These are phyloP conservation scores for Stylosanthes scabra DNA, from an alignment of 331 rosid species.

Conservation along the genomic window DNA sequence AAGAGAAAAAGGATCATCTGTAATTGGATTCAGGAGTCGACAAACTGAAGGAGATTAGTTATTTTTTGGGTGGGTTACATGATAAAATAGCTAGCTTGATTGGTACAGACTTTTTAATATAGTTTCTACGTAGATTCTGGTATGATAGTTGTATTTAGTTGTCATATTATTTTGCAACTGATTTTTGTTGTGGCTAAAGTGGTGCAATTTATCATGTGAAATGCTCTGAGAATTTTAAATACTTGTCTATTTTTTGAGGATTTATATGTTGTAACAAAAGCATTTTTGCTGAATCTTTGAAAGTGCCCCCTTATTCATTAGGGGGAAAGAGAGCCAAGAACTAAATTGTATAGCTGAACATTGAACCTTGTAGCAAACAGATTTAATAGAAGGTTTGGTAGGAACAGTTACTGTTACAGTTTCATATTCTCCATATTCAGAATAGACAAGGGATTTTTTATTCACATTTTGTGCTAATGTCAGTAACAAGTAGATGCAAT, in stretches of 20 bases:
- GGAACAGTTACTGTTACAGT: not conserved
- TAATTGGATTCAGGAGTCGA: conserved; percentile 12
- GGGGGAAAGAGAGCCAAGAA: conserved; percentile 3
- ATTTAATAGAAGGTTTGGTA: conserved; percentile 12
- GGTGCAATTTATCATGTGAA: conserved; percentile 24
- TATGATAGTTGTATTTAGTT: conserved; percentile 37
- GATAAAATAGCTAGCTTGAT: conserved; percentile 34
- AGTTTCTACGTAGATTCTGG: conserved; percentile 9
- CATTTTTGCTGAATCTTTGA: conserved; percentile 12
- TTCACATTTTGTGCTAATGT: not conserved
- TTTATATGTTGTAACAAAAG: conserved; percentile 23
- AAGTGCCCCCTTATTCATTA: not conserved
- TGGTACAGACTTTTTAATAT: not conserved
- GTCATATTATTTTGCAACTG: conserved; percentile 20
- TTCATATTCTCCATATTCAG: conserved; percentile 11
- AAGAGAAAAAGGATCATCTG: conserved; percentile 17
- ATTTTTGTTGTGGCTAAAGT: conserved; percentile 22
- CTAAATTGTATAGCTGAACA: conserved; percentile 3
- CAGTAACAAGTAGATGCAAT: not conserved
- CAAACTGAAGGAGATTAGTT: conserved; percentile 26
- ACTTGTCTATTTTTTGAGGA: conserved; percentile 11
- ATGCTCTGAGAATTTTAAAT: not conserved
- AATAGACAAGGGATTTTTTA: not conserved
- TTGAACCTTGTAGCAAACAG: not conserved
- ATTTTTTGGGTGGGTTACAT: conserved; percentile 12